Conservation (phyloP, 371 early-diverging fungal genomes). For the Apophysomyces variabilis region DNA sequence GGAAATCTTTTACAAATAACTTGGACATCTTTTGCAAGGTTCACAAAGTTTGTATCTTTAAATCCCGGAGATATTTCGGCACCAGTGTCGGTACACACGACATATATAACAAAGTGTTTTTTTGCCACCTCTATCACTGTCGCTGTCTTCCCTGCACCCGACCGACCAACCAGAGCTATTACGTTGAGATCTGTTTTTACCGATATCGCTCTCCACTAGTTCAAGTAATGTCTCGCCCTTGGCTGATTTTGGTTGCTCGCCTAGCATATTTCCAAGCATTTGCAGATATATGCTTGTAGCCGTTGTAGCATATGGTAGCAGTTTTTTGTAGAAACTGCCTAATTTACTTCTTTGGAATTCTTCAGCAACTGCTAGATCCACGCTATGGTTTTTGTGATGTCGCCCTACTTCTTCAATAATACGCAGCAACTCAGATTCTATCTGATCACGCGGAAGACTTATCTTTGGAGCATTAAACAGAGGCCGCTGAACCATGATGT, state of each 20-base stretch:
- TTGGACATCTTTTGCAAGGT: neutral
- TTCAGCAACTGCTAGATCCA: neutral
- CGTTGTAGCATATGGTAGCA: conserved; percentile 16
- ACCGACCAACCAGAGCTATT: conserved; percentile 25
- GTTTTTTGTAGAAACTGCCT: conserved; percentile 1
- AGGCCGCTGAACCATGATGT: neutral
- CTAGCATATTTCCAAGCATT: conserved; percentile 28
- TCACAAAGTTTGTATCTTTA: neutral
- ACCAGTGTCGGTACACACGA: conserved; percentile 13
- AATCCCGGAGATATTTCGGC: neutral
- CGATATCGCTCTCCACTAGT: neutral
- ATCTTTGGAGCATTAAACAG: neutral
- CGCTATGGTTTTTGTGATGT: neutral
- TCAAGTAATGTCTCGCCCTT: neutral
- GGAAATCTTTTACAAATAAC: neutral
- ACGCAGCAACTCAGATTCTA: neutral
- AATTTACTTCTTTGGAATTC: neutral
- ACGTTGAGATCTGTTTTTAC: conserved; percentile 7
- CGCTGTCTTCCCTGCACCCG: conserved; percentile 31
- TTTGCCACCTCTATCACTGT: conserved; percentile 24
- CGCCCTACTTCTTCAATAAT: neutral
- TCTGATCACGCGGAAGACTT: neutral
- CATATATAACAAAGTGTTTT: conserved; percentile 26
- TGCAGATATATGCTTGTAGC: conserved; percentile 16
- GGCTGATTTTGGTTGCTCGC: conserved; percentile 20